A percentile compares a stretch with the other conserved stretches of the same genome.
phyloP scores from a whole-genome alignment of 306 rosid species.

The Abrus precatorius region DNA sequence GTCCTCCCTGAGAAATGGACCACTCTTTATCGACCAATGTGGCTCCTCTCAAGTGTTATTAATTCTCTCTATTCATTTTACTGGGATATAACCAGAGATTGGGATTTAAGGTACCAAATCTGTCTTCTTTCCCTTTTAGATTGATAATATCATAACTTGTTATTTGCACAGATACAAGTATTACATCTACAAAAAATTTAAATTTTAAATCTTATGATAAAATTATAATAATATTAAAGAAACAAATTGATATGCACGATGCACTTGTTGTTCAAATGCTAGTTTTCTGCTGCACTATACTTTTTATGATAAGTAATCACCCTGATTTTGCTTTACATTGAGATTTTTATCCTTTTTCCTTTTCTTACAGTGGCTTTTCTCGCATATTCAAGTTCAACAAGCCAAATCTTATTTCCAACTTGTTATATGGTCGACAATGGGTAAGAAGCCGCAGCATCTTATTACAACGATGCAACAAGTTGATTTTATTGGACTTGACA shows the following conservation, averaged over 20 bases:
- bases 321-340: neutral
- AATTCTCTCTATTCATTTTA: slow-evolving; percentile 97
- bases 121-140: slow-evolving; percentile 36
- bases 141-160: slow-evolving; percentile 11
- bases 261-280: slow-evolving; percentile 8
- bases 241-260: slow-evolving; percentile 14
- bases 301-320: slow-evolving; percentile 27
- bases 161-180: slow-evolving; percentile 2
- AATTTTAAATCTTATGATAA: neutral
- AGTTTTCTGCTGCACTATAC: slow-evolving; percentile 19
- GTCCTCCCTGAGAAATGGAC: slow-evolving; percentile 85
- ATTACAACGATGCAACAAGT: neutral
- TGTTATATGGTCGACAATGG: slow-evolving; percentile 82
- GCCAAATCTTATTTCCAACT: slow-evolving; percentile 64
- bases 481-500: slow-evolving; percentile 27
- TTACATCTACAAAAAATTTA: neutral
- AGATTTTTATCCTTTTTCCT: slow-evolving; percentile 23
- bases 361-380: slow-evolving; percentile 77
- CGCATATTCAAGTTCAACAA: slow-evolving; percentile 89
- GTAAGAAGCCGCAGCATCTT: slow-evolving; percentile 55
- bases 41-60: slow-evolving; percentile 92
- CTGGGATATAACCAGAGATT: slow-evolving; percentile 98
- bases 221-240: neutral
- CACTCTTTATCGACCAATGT: slow-evolving; percentile 82
- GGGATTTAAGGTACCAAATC: slow-evolving; percentile 88